phyloP scores from a whole-genome alignment of 2,329 filamentous ascomycete genomes.

The Lachnellula subtilissima region DNA sequence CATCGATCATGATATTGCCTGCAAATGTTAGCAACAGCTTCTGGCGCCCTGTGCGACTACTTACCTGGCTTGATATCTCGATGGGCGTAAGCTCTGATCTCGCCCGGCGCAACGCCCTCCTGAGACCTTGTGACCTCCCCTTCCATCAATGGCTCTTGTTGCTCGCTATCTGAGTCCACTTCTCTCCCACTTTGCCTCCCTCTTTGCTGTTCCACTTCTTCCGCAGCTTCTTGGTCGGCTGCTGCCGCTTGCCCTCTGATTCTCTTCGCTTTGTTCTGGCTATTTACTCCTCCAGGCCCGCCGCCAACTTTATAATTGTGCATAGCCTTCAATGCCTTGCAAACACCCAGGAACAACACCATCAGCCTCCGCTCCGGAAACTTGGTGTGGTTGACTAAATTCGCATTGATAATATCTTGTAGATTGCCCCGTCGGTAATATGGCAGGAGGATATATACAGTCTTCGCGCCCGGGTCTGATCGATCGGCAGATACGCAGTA shows the following conservation, averaged over 20 bases:
- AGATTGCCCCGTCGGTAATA: conserved; percentile 95
- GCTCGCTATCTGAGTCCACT: conserved; percentile 61
- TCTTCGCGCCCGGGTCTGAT: conserved; percentile 68
- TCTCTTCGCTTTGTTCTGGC: conserved; percentile 44
- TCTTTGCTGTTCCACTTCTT: conserved; percentile 32
- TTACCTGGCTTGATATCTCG: conserved; percentile 94
- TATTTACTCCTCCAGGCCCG: conserved; percentile 47
- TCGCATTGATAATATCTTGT: conserved; percentile 98
- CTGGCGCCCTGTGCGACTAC: conserved; percentile 20
- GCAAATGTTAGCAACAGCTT: conserved; percentile 7
- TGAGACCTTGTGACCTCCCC: conserved; percentile 65
- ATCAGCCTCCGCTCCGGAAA: conserved; percentile 88
- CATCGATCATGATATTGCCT: conserved; percentile 97
- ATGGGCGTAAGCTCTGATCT: conserved; percentile 79
- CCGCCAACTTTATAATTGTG: conserved; percentile 74
- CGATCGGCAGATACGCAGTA: conserved; percentile 75
- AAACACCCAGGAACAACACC: conserved; percentile 87
- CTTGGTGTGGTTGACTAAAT: conserved; percentile 86
- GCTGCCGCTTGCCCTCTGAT: conserved; percentile 31
- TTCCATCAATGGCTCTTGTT: conserved; percentile 80
- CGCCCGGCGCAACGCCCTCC: conserved; percentile 63
- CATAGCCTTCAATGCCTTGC: conserved; percentile 82
- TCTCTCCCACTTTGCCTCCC: conserved; percentile 40
- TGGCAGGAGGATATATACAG: conserved; percentile 91
- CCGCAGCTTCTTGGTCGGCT: conserved; percentile 39